Conservation (phyloP, 108 stramenopile species). For the Cyclotella atomus region DNA sequence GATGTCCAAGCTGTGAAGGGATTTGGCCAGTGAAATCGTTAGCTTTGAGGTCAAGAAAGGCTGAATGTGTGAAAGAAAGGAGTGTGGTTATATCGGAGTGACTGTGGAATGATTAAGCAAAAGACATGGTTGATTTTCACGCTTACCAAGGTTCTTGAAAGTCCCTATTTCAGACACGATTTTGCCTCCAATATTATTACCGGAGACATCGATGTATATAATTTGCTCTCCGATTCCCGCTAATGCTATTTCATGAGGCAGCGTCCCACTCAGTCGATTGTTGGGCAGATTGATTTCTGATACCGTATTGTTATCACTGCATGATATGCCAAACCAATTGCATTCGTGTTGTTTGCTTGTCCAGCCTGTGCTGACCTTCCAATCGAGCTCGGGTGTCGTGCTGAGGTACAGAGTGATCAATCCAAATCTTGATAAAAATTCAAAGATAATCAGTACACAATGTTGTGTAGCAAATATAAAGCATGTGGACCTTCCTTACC, state of each 20-base stretch:
- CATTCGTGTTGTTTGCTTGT: conserved; percentile 34
- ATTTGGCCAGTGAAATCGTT: conserved; percentile 56
- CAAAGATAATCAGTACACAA: too few species aligned
- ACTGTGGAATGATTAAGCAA: not conserved
- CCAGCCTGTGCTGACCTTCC: conserved; percentile 35
- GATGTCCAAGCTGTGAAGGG: conserved; percentile 61
- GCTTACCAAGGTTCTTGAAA: conserved; percentile 53
- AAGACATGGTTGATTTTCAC: not conserved
- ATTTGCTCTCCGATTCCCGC: conserved; percentile 36
- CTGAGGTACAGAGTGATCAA: conserved; percentile 30
- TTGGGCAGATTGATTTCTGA: conserved; percentile 30
- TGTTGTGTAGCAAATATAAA: not conserved
- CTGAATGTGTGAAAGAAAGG: not conserved
- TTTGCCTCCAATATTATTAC: conserved; percentile 31
- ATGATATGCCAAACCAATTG: conserved; percentile 38
- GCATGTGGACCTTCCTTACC: not conserved
- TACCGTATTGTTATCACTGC: conserved; percentile 32
- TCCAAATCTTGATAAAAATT: too few species aligned
- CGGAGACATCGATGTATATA: conserved; percentile 24
- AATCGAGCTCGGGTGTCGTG: conserved; percentile 21
- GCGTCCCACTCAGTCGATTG: conserved; percentile 40
- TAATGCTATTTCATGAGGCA: conserved; percentile 35
- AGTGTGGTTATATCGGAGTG: too few species aligned
- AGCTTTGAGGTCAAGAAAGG: conserved; percentile 23
- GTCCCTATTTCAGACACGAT: conserved; percentile 66